A percentile compares a stretch with the other conserved stretches of the same genome.
Conservation (phyloP, 768 basidiomycete species). For the Rhizopogon sp. region DNA sequence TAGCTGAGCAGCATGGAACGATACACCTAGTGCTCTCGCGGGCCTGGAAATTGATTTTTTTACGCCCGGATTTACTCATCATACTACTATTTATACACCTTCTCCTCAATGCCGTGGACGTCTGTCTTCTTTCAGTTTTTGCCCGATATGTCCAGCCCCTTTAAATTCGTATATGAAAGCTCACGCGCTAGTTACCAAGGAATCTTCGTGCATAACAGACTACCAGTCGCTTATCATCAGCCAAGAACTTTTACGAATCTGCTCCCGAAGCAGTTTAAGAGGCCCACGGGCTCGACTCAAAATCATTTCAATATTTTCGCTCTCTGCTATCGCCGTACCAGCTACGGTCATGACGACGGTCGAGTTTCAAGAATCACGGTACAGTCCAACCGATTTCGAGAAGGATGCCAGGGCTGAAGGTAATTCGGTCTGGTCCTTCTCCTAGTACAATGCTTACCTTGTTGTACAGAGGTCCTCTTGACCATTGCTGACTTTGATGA, state of each 20-base stretch:
- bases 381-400: conserved; percentile 8
- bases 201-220: no score
- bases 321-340: neutral
- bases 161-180: no score
- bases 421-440: neutral
- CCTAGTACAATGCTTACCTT: neutral
- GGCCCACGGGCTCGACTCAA: neutral
- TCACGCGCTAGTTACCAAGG: no score
- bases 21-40: no score
- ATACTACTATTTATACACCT: neutral
- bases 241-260: neutral
- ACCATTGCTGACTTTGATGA: conserved; percentile 25
- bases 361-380: neutral
- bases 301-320: neutral
- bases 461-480: conserved; percentile 4
- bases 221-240: conserved; percentile 8
- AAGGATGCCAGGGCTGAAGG: conserved; percentile 10
- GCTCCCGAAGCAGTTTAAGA: conserved; percentile 1
- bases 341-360: conserved; percentile 11
- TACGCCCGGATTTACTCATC: no score
- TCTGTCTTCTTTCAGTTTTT: neutral
- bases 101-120: no score
- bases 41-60: no score
- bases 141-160: neutral
- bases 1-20: no score